Evolutionary conservation across 1,284 basidiomycete species (phyloP), one percentile per base, ranked within the genome.

Genomic region (Puccinia hordei): DNA sequence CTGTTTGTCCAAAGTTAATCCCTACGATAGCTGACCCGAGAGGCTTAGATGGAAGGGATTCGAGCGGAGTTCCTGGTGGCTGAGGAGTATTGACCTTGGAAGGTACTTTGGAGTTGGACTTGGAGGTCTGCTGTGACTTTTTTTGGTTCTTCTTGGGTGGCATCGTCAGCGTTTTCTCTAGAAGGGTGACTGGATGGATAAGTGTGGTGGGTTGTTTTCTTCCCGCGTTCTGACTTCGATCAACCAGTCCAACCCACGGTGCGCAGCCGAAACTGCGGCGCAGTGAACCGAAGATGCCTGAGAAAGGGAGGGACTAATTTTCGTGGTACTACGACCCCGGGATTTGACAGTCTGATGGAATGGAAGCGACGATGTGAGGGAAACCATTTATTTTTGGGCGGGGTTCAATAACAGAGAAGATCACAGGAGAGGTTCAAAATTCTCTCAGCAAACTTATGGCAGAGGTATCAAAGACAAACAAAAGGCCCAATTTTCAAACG

Each of bases 1-100:
- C 98, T 53, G 93, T 92, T 87, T 97, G 95, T 61, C 97, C 97
- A 87, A 98, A 93, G 89, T 98, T 98, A 88, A 99, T 94, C 79
- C 96, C 96, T 79, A 99, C 87, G 80, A 89, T 87, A 81, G 87
- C 86, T 49, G 71, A 24, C 19, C 72, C 61, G 5, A 73, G 61
- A 49, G 69, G 59, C 65, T 73, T 72, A 27, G 72, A 46, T 33
- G 71, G 71, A 8, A 80, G 22, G 2, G 53, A 49, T 68, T 80
- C 79, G 33, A 68, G 57, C 19, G 79, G 79, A n/a, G 79, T 80
- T 57, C 79, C 79, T 22, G 79, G 79, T 35, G 49, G 33, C 22
- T 73, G 71, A 19, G 79, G 79, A 55, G 79, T 80, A 13, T 46
- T 41, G 46, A 71, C 72, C 72, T 74, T 80, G n/a, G 79, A 80